A percentile compares a stretch with the other conserved stretches of the same genome.
Conservation (phyloP, 768 basidiomycete species). For the Leccinellum albellum region DNA sequence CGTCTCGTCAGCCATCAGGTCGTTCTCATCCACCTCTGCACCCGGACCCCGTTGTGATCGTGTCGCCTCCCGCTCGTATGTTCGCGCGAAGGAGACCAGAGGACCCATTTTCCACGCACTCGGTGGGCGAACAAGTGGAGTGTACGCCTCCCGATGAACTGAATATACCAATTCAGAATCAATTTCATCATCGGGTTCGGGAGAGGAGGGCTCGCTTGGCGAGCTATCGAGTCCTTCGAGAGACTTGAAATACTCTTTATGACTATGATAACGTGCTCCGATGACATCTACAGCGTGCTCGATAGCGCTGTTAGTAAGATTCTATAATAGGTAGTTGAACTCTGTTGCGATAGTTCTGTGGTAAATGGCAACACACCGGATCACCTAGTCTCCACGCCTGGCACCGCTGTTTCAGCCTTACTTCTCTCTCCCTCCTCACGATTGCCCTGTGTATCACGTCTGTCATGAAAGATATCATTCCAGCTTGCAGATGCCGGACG, state of each 20-base stretch:
- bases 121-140: conserved; percentile 36
- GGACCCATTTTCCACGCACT: conserved; percentile 8
- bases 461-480: conserved; percentile 49
- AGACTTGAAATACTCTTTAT: conserved; percentile 39
- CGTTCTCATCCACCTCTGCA: conserved; percentile 19
- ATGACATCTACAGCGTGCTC: conserved; percentile 47
- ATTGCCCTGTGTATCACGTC: conserved; percentile 50
- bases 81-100: conserved; percentile 16
- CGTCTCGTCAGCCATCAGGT: conserved; percentile 29
- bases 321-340: conserved; percentile 30
- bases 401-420: conserved; percentile 50
- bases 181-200: background rate
- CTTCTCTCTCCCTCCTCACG: conserved; percentile 56
- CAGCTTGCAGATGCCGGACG: conserved; percentile 42
- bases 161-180: conserved; percentile 1
- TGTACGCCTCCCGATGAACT: conserved; percentile 31
- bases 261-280: conserved; percentile 37
- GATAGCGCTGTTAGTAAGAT: conserved; percentile 42
- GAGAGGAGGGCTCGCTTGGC: background rate
- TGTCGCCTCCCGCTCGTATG: conserved; percentile 22
- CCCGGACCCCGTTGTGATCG: conserved; percentile 16
- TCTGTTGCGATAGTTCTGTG: background rate
- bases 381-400: conserved; percentile 55
- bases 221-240: conserved; percentile 22
- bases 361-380: conserved; percentile 32